Percentiles rank a stretch among this genome's conserved stretches.
Evolutionary conservation across 495 filamentous ascomycete genomes (phyloP).

Genomic region (Hypoxylon lenormandii): DNA sequence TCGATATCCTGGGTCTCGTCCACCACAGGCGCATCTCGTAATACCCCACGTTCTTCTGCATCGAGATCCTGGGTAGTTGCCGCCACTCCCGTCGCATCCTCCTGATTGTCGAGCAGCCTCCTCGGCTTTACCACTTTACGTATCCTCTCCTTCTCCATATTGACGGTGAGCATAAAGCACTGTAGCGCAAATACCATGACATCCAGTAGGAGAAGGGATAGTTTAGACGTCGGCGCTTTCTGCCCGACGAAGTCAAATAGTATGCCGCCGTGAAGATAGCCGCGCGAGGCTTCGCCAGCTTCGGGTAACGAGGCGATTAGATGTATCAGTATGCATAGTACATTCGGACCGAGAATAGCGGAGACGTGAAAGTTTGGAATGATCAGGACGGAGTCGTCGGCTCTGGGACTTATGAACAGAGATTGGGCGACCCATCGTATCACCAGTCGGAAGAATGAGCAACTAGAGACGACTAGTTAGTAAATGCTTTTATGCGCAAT

Average conservation of each 20-base stretch:
- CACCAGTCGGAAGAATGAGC: constrained; percentile 78
- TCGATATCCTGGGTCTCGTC: constrained; percentile 64
- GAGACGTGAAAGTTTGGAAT: constrained; percentile 77
- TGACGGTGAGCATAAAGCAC: constrained; percentile 77
- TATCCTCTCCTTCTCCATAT: constrained; percentile 74
- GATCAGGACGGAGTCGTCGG: constrained; percentile 63
- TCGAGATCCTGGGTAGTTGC: constrained; percentile 74
- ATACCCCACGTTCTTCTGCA: constrained; percentile 82
- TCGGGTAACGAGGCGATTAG: constrained; percentile 69
- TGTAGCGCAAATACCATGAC: constrained; percentile 73
- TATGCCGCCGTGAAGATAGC: constrained; percentile 85
- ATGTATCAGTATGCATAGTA: constrained; percentile 80
- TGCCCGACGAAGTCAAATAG: constrained; percentile 91
- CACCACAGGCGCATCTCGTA: constrained; percentile 60
- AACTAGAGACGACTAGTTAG: constrained; percentile 63
- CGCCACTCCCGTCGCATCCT: constrained; percentile 33
- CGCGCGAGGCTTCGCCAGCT: constrained; percentile 79
- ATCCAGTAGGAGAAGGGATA: constrained; percentile 74
- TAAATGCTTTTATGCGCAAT: neutral
- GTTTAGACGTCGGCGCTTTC: constrained; percentile 74
- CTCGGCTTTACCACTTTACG: constrained; percentile 55
- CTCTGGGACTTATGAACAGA: constrained; percentile 83
- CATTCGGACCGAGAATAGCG: constrained; percentile 75
- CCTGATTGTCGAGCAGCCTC: constrained; percentile 33
- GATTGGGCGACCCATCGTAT: constrained; percentile 77